phyloP scores from a whole-genome alignment of 345 rosid genomes.

The Eucalyptus polybractea region DNA sequence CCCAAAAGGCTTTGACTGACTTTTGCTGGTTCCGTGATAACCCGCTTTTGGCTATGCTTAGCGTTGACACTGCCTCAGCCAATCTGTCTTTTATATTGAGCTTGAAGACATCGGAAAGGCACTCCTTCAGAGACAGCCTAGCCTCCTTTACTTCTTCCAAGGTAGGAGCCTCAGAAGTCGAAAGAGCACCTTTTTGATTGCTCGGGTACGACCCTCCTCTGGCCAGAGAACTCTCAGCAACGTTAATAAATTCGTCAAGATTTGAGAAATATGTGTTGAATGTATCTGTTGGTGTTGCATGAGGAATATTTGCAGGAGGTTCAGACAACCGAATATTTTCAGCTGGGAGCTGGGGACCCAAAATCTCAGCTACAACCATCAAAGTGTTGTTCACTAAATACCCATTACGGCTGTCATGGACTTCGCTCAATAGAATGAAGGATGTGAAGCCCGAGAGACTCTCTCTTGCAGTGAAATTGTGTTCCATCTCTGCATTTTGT shows the following conservation, averaged over 20 bases:
- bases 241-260: background rate
- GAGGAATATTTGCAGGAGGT: background rate
- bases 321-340: background rate
- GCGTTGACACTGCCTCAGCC: background rate
- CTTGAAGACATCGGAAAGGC: conserved; percentile 1
- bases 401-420: background rate
- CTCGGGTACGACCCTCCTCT: background rate
- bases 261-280: background rate
- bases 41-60: background rate
- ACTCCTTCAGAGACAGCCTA: background rate
- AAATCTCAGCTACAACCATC: background rate
- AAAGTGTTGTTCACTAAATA: background rate
- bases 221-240: background rate
- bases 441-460: background rate
- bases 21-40: background rate
- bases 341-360: background rate
- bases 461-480: background rate
- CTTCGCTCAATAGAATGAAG: background rate
- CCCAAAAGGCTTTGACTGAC: background rate
- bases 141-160: background rate
- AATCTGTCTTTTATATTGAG: conserved; percentile 1
- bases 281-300: background rate
- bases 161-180: background rate
- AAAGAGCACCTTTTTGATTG: background rate
- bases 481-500: background rate